Base-by-base conservation (phyloP, 106 monocot genomes). In the Posidonia australis region DNA sequence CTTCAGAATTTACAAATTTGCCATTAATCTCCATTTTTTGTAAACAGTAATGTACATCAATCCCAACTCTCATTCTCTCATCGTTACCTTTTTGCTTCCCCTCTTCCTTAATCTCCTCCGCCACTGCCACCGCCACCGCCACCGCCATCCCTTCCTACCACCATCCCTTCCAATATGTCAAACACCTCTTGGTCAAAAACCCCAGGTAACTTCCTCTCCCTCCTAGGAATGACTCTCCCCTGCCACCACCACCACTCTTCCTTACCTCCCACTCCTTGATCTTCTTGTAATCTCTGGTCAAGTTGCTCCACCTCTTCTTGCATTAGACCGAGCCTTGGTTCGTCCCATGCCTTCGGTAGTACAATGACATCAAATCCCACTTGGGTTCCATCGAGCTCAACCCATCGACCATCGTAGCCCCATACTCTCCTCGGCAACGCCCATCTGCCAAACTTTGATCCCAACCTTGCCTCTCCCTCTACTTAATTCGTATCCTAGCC, bases 261-360 rank as follows among this genome's bases (percentile, higher is more conserved):
- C 25, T 51, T 44, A 25, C 17, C 77, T 92, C 87, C 87, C 87
- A 84, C 71, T 77, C 84, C 73, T 82, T 92, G 21, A 92, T 87
- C 86, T 92, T 92, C 84, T 87, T 86, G 73, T 67, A 87, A 65
- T 92, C 92, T 3, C 87, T 73, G 31, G 84, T 81, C 23, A 92
- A 87, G 71, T 92, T 92, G 78, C 87, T 84, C 92, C 92, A 92
- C 71, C 92, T 58, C 79, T 92, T 92, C 72, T 87, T 65, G 77
- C 92, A 92, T 84, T 92, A 84, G 54, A 92, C 76, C 36, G 87
- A 70, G 1, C 92, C 92, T 14, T 87, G 66, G 67, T 80, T 67
- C 52, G 87, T 79, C 25, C 84, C 92, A 26, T 78, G 81, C 49
- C 74, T 68, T 49, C 75, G 58, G 73, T 84, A 92, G 71, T 82